Evolutionary conservation across 2,329 filamentous ascomycete genomes (phyloP), one percentile per base, ranked within the genome.

Genomic region (Diaporthe sp.): DNA sequence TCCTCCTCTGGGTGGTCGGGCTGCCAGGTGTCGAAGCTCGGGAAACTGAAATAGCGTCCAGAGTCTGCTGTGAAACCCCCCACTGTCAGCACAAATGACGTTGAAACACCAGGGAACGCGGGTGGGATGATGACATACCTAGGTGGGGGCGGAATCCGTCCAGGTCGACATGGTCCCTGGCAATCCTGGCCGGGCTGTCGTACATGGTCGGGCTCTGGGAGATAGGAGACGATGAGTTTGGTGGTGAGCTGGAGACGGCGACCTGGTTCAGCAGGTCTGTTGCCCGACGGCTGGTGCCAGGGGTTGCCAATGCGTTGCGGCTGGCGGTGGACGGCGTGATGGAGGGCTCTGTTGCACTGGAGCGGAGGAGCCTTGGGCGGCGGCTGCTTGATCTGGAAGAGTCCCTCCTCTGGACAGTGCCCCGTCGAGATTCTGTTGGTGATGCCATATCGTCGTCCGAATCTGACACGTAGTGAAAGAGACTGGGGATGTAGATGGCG

Each of bases 41-140:
- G 93, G 81, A 94, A 94, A 85, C 92, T 94, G 81, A 93, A 92
- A 83, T 94, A 94, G 77, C 90, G 89, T 74, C 86, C 89, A 79
- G 85, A 84, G 69, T 82, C 82, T 84, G 77, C 34, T 74, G 49
- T 61, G 73, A 42, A 73, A 51, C 28, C 55, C 10, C 51, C 49
- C 77, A 80, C 69, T 80, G 73, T 73, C 19, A 77, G 55, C 39
- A 57, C 76, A 75, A n/a, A 72, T 79, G 70, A 77, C 65, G 65
- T 55, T 55, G 76, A 61, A 68, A 61, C 37, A 42, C 25, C 44
- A 62, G 37, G n/a, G n/a, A 44, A 28, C 39, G 12, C 31, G 28
- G 67, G 37, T 31, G 46, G 22, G 22, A 62, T 58, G 49, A 58
- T 72, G 69, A 76, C 59, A 62, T 77, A 77, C 76, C 74, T 22